A percentile compares a stretch with the other conserved stretches of the same genome.
Evolutionary conservation across 1,139 yeast species (phyloP).

Genomic region (Suhomyces terraborum): DNA sequence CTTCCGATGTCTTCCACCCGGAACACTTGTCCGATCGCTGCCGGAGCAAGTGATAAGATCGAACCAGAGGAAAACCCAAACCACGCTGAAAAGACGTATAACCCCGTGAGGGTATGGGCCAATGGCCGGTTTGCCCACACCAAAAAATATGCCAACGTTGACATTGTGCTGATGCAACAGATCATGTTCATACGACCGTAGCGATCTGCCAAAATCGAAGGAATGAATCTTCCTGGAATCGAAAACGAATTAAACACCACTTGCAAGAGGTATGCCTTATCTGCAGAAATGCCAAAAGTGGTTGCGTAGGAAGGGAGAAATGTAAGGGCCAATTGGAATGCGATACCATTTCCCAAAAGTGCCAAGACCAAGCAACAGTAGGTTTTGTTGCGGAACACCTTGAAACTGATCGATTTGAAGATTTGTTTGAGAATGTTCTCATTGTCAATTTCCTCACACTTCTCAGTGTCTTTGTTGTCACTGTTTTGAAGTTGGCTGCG

Average conservation of each 20-base stretch:
- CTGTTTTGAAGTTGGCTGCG: conserved; percentile 3
- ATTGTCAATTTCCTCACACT: too few relatives aligned
- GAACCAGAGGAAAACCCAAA: conserved; percentile 39
- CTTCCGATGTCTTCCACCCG: conserved; percentile 34
- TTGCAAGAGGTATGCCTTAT: conserved; percentile 26
- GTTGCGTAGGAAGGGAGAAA: conserved; percentile 34
- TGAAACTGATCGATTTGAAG: conserved; percentile 29
- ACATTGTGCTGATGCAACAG: conserved; percentile 23
- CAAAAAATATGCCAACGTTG: conserved; percentile 26
- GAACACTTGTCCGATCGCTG: conserved; percentile 33
- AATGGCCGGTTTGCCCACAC: conserved; percentile 33
- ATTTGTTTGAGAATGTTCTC: conserved; percentile 18
- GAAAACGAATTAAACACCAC: conserved; percentile 34
- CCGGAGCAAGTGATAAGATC: conserved; percentile 33
- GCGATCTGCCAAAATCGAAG: conserved; percentile 34
- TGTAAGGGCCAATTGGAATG: conserved; percentile 28
- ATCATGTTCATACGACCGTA: conserved; percentile 35
- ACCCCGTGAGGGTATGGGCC: conserved; percentile 28
- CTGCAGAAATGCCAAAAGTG: conserved; percentile 26
- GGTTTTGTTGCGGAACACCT: conserved; percentile 28
- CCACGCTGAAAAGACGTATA: conserved; percentile 29
- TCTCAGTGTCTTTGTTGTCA: too few relatives aligned
- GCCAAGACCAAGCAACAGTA: conserved; percentile 31
- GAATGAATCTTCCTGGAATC: conserved; percentile 32
- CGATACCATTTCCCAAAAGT: conserved; percentile 36